Evolutionary conservation across 2,329 filamentous ascomycete genomes (phyloP).

Genomic region (Neospermospora avenae): DNA sequence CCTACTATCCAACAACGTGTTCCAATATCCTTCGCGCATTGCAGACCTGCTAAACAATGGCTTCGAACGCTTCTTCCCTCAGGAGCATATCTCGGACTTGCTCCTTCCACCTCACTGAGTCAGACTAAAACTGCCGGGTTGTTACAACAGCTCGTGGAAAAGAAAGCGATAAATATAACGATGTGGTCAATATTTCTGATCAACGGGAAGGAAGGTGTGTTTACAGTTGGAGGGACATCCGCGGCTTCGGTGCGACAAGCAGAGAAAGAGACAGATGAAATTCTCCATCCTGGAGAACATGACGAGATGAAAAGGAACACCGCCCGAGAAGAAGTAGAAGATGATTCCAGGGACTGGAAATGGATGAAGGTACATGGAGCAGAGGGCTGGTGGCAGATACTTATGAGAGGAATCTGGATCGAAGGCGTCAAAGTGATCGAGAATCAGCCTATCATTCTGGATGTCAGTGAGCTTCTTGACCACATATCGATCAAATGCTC

Average conservation of each 20-base stretch:
- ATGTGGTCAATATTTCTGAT: constrained; percentile 26
- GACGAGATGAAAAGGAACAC: constrained; percentile 15
- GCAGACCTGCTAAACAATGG: constrained; percentile 25
- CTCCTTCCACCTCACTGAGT: constrained; percentile 18
- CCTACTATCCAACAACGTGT: constrained; percentile 12
- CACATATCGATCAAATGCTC: neutral
- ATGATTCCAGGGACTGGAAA: constrained; percentile 17
- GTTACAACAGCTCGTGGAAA: constrained; percentile 19
- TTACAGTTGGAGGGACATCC: constrained; percentile 24
- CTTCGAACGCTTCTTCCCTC: constrained; percentile 18
- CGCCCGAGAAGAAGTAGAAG: neutral
- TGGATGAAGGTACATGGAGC: constrained; percentile 26
- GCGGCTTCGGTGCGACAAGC: constrained; percentile 8
- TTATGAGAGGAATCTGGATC: constrained; percentile 23
- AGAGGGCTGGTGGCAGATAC: constrained; percentile 29
- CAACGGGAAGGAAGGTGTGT: constrained; percentile 24
- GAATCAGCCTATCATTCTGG: constrained; percentile 23
- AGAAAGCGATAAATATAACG: constrained; percentile 15
- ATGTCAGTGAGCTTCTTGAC: constrained; percentile 17
- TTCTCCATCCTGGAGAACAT: neutral
- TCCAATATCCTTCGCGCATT: constrained; percentile 23
- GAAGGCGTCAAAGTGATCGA: constrained; percentile 20
- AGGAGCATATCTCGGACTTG: constrained; percentile 24
- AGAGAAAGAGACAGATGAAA: constrained; percentile 13
- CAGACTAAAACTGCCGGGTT: constrained; percentile 17